A percentile compares a stretch with the other conserved stretches of the same genome.
phyloP scores from a whole-genome alignment of 148 eudicot species.

The Fagopyrum tataricum region DNA sequence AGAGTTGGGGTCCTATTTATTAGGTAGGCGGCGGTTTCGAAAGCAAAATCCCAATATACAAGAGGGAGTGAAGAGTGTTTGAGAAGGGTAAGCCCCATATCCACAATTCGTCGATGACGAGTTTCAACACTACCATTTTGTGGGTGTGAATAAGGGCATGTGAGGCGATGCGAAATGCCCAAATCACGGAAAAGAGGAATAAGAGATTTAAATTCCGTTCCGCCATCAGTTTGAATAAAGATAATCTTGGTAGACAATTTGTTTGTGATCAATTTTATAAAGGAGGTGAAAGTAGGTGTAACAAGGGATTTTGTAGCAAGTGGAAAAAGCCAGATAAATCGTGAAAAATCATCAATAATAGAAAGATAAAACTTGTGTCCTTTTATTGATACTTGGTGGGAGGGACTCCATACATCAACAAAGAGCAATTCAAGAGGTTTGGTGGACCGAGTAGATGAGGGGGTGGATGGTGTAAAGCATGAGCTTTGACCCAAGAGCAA shows the following conservation, averaged over 20 bases:
- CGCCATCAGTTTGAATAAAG: background rate
- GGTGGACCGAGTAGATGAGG: background rate
- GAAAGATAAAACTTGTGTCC: no score
- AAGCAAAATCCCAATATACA: background rate
- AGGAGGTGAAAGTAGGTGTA: background rate
- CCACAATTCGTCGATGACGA: background rate
- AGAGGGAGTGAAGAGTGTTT: background rate
- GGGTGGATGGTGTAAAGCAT: background rate
- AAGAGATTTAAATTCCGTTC: background rate
- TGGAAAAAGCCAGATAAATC: background rate
- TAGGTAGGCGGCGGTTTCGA: background rate
- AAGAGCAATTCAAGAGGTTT: background rate
- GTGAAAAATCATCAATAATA: background rate
- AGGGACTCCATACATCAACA: background rate
- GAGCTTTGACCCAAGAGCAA: background rate
- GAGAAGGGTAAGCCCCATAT: background rate
- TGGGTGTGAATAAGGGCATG: background rate
- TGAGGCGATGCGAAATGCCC: background rate
- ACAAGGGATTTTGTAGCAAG: background rate
- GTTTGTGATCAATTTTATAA: background rate
- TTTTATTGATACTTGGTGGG: background rate
- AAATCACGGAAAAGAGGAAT: background rate
- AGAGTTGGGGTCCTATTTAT: background rate
- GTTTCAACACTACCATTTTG: background rate
- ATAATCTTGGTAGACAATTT: background rate